Conservation (phyloP, 2,329 filamentous ascomycete species). For the Mariannaea elegans region DNA sequence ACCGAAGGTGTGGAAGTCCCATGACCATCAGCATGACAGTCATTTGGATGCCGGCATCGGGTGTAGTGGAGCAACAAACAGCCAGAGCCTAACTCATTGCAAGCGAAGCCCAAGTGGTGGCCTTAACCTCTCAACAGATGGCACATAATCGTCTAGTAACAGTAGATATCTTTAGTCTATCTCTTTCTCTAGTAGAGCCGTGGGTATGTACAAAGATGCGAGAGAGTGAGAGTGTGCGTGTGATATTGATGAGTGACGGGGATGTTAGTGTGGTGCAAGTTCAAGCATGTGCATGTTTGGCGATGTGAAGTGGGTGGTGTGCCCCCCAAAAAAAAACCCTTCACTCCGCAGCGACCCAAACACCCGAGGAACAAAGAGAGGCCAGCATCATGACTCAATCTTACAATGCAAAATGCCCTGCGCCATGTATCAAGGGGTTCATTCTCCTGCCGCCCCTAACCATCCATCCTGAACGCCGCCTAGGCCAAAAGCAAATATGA, state of each 20-base stretch:
- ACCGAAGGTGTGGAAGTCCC: too few relatives aligned
- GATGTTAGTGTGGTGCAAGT: slow-evolving; percentile 17
- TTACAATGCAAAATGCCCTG: slow-evolving; percentile 29
- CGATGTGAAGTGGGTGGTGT: slow-evolving; percentile 17
- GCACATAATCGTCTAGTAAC: not conserved
- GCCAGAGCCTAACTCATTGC: too few relatives aligned
- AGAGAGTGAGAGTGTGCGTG: slow-evolving; percentile 26
- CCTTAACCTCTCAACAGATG: not conserved
- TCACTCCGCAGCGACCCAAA: slow-evolving; percentile 19
- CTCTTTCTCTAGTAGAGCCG: slow-evolving; percentile 26
- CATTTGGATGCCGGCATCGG: too few relatives aligned
- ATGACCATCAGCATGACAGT: too few relatives aligned
- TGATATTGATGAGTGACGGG: slow-evolving; percentile 19
- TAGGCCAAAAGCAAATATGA: slow-evolving; percentile 13
- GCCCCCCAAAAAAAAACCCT: slow-evolving; percentile 6
- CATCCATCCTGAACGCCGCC: slow-evolving; percentile 30
- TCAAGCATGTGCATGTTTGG: slow-evolving; percentile 20
- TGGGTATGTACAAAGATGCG: slow-evolving; percentile 32
- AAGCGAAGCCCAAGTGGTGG: not conserved
- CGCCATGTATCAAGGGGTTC: slow-evolving; percentile 27
- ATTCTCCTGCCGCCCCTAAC: slow-evolving; percentile 24
- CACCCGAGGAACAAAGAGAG: slow-evolving; percentile 15
- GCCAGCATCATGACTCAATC: slow-evolving; percentile 24
- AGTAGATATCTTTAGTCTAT: slow-evolving; percentile 34
- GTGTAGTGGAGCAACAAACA: too few relatives aligned